These are phyloP conservation scores for Pecoramyces ruminantium DNA, from an alignment of 192 early-diverging fungal genomes.

Conservation along the genomic window DNA sequence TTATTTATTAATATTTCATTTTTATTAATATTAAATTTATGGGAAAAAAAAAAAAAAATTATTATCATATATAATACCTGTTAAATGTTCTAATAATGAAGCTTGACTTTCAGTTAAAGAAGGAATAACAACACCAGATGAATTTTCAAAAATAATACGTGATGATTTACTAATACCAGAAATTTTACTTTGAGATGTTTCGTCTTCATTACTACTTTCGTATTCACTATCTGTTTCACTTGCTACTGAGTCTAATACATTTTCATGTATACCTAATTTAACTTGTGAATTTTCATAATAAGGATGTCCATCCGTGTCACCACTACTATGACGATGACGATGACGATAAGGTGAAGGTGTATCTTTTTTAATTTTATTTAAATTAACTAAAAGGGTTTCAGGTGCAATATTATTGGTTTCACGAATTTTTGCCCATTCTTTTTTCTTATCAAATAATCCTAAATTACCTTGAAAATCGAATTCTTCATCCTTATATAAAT, in stretches of 20 bases:
- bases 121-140: slow-evolving; percentile 30
- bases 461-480: slow-evolving; percentile 50
- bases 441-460: slow-evolving; percentile 51
- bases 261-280: slow-evolving; percentile 38
- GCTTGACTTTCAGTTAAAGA: slow-evolving; percentile 19
- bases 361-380: slow-evolving; percentile 33
- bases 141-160: slow-evolving; percentile 10
- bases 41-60: too few relatives aligned
- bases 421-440: slow-evolving; percentile 50
- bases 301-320: slow-evolving; percentile 1
- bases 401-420: slow-evolving; percentile 46
- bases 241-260: slow-evolving; percentile 42
- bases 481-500: slow-evolving; percentile 36
- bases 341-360: neutral
- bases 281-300: slow-evolving; percentile 9
- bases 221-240: slow-evolving; percentile 29
- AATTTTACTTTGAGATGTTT: neutral
- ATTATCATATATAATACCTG: too few relatives aligned
- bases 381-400: slow-evolving; percentile 49
- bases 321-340: neutral
- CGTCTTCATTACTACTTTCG: slow-evolving; percentile 17
- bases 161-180: slow-evolving; percentile 9
- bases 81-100: slow-evolving; percentile 38
- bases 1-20: too few relatives aligned
- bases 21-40: too few relatives aligned